Percentiles rank a stretch among this genome's conserved stretches.
Evolutionary conservation across 441 rosid species (phyloP).

Genomic region (Geranium incanum): DNA sequence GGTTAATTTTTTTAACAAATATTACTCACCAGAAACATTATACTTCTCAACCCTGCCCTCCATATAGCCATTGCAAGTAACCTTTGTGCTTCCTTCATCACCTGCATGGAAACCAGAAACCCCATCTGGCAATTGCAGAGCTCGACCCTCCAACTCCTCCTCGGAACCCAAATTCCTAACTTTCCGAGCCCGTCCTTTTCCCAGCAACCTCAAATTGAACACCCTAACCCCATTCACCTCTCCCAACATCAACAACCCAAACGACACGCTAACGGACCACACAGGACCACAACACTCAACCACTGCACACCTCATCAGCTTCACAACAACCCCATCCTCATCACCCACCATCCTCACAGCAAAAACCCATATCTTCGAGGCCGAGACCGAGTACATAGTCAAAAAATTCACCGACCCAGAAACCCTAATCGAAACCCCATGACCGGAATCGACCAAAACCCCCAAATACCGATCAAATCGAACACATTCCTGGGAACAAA

Average conservation of each 20-base stretch:
- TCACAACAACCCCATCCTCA: conserved; percentile 27
- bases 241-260: conserved; percentile 53
- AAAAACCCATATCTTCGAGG: conserved; percentile 48
- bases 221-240: conserved; percentile 59
- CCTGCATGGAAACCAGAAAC: conserved; percentile 21
- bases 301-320: conserved; percentile 62
- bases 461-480: conserved; percentile 44
- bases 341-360: conserved; percentile 39
- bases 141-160: conserved; percentile 26
- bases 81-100: conserved; percentile 20
- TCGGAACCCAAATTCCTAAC: conserved; percentile 26
- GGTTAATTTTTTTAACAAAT: background rate
- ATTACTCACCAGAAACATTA: conserved; percentile 36
- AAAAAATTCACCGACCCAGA: conserved; percentile 59
- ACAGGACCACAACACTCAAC: conserved; percentile 53
- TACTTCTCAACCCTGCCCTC: conserved; percentile 42
- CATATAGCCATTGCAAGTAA: conserved; percentile 29
- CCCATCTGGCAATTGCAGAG: conserved; percentile 38
- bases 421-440: conserved; percentile 48
- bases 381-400: conserved; percentile 45
- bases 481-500: conserved; percentile 52
- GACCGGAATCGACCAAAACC: conserved; percentile 42
- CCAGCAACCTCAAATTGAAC: conserved; percentile 46
- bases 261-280: conserved; percentile 49
- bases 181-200: conserved; percentile 40